Conservation (phyloP, 2,329 filamentous ascomycete species). For the Hypomyces perniciosus region DNA sequence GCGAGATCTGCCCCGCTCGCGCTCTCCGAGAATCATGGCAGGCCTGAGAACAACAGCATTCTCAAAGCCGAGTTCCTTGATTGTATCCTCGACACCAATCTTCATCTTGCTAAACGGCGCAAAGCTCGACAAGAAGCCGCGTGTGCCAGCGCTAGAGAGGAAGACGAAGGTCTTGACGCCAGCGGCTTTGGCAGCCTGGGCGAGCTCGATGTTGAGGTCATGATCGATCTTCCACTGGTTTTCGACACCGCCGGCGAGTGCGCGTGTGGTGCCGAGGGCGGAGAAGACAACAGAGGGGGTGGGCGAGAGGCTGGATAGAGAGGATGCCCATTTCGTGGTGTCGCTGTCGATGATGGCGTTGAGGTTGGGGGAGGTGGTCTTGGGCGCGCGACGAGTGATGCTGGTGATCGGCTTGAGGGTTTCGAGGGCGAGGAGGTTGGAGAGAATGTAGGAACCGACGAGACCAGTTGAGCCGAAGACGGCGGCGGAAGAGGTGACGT, state of each 20-base stretch:
- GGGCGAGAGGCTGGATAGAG: slow-evolving; percentile 50
- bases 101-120: slow-evolving; percentile 67
- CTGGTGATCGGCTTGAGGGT: slow-evolving; percentile 52
- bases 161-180: slow-evolving; percentile 73
- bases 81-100: slow-evolving; percentile 73
- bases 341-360: slow-evolving; percentile 58
- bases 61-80: slow-evolving; percentile 68
- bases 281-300: slow-evolving; percentile 64
- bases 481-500: slow-evolving; percentile 28
- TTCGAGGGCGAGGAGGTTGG: slow-evolving; percentile 50
- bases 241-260: slow-evolving; percentile 65
- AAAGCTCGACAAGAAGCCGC: slow-evolving; percentile 34
- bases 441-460: slow-evolving; percentile 68
- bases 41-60: slow-evolving; percentile 69
- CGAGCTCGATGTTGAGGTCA: slow-evolving; percentile 76
- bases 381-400: slow-evolving; percentile 60
- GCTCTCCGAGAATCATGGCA: slow-evolving; percentile 66
- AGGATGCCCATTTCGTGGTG: slow-evolving; percentile 59
- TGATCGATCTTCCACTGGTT: slow-evolving; percentile 85
- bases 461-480: slow-evolving; percentile 63
- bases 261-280: slow-evolving; percentile 73
- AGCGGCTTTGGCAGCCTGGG: slow-evolving; percentile 64
- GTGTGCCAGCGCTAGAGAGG: slow-evolving; percentile 54
- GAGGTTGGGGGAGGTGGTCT: slow-evolving; percentile 53
- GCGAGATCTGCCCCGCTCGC: slow-evolving; percentile 53